phyloP scores from a whole-genome alignment of 306 rosid genomes.

The Lathyrus aphaca region DNA sequence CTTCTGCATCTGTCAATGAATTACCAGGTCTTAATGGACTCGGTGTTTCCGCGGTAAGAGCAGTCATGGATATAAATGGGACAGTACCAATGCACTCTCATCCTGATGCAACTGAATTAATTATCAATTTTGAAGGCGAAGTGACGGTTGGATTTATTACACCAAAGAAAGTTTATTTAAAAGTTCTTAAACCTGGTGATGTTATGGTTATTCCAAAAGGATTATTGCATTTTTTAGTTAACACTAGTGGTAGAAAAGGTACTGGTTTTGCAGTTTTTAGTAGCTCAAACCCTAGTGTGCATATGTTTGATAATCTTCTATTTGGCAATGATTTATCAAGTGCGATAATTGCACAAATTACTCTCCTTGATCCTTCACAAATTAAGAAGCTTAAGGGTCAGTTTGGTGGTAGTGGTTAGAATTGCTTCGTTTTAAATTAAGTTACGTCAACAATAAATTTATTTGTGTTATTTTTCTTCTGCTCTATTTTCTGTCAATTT shows the following conservation, averaged over 20 bases:
- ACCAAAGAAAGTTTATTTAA: background rate
- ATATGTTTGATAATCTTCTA: background rate
- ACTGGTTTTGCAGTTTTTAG: background rate
- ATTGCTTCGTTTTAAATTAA: background rate
- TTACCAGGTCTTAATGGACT: background rate
- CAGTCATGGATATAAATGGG: background rate
- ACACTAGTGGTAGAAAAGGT: background rate
- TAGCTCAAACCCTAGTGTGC: background rate
- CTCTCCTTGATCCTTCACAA: background rate
- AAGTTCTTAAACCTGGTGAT: background rate
- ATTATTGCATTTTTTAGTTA: background rate
- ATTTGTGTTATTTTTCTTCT: background rate
- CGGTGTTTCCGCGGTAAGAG: background rate
- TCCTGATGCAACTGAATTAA: background rate
- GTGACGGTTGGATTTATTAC: background rate
- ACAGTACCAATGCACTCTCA: background rate
- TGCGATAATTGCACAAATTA: background rate
- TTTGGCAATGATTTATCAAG: background rate
- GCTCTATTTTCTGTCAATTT: background rate
- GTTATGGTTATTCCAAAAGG: background rate
- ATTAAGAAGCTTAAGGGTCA: background rate
- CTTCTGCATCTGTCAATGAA: background rate
- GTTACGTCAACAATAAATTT: background rate
- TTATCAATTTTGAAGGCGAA: background rate
- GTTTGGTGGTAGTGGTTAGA: slow-evolving; percentile 1